Base-by-base conservation (phyloP, 768 basidiomycete genomes). In the Termitomyces sp. region DNA sequence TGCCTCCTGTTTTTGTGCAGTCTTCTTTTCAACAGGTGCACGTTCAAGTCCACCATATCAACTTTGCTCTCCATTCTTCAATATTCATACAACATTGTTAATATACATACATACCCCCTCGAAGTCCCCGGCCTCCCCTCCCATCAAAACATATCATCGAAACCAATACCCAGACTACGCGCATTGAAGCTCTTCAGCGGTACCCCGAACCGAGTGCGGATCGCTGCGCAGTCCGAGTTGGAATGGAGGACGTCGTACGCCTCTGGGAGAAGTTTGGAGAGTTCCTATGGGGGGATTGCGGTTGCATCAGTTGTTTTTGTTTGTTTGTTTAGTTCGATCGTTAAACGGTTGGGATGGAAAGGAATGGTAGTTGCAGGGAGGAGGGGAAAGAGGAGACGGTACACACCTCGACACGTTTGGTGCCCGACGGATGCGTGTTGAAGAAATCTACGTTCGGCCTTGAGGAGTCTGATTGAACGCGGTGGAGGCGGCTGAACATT, bases 381-480 rank as follows among this genome's bases (percentile, higher is more conserved):
- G 56, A 45, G 22, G 15, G 15, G 33, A 16, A 16, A 41, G 16
- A 28, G 16, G 42, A 15, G 24, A 41, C 10, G 20, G 28, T 15
- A 61, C 81, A 58, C 61, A 90, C 92, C 76, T 86, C 77, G 57
- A 92, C 83, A 22, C 94, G 83, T 65, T 78, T 85, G 41, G 79
- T 74, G 24, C 87, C 85, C 5, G 85, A 77, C 0, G 95, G 95
- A 70, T 98, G 95, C 0, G 95, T 97, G 28, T 75, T 76, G 34
- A 94, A 68, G 72, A 98, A 91, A 54, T 85, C 83, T 28, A 66
- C 57, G 47, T 42, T 66, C 39, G 20, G 66, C 48, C 24, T 70
- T 64, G 51, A 67, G 54, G 18, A 60, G n/a, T 72, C 66, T 18
- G 76, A 70, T 69, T 93, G 89, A 4, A 84, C 63, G 51, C 77